These are phyloP conservation scores for Simmondsia chinensis DNA, from an alignment of 148 eudicot genomes.

Conservation along the genomic window DNA sequence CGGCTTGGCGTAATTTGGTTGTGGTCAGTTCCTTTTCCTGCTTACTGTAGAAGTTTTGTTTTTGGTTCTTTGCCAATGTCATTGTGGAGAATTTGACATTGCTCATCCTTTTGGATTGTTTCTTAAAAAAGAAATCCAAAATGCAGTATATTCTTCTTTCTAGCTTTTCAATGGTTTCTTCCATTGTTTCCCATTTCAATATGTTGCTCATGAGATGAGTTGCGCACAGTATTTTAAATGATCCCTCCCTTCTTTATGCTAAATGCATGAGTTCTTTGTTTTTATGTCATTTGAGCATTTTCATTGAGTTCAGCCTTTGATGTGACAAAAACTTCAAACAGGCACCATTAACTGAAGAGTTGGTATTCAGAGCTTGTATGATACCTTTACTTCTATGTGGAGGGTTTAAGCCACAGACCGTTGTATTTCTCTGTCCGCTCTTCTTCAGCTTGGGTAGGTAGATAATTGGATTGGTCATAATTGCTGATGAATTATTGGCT, in stretches of 20 bases:
- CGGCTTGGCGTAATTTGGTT: constrained; percentile 81
- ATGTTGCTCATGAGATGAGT: no score
- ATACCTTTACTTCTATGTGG: constrained; percentile 90
- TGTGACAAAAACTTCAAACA: constrained; percentile 30
- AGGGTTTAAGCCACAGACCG: constrained; percentile 58
- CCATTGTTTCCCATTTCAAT: no score
- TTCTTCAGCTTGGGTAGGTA: constrained; percentile 94
- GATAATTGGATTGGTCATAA: neutral
- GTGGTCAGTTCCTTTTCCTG: constrained; percentile 54
- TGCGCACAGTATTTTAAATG: neutral
- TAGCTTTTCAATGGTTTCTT: no score
- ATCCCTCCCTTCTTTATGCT: no score
- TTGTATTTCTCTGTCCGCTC: constrained; percentile 60
- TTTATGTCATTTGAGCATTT: neutral
- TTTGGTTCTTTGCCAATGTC: neutral
- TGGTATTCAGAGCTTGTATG: constrained; percentile 98
- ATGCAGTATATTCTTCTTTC: no score
- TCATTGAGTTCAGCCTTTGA: neutral
- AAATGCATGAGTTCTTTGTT: no score
- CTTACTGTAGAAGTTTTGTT: neutral
- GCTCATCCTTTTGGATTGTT: neutral
- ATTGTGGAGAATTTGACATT: neutral
- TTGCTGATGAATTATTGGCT: neutral
- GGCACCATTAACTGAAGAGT: constrained; percentile 93
- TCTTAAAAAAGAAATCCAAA: no score